phyloP scores from a whole-genome alignment of 1,284 basidiomycete genomes.

The Austropuccinia psidii region DNA sequence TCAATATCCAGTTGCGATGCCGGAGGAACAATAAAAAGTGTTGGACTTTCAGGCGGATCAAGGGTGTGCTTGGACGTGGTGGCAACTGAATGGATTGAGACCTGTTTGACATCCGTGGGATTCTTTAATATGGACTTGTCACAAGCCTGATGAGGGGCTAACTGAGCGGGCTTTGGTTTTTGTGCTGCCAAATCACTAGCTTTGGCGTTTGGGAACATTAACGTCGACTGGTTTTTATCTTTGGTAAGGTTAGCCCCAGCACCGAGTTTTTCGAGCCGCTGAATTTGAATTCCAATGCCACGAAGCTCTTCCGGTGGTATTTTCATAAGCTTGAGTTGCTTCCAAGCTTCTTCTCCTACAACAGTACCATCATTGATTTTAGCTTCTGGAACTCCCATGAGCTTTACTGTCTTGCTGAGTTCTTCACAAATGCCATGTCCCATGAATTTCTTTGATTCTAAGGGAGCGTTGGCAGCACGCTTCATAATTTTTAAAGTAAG shows the following conservation, averaged over 20 bases:
- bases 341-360: conserved; percentile 72
- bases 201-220: not conserved
- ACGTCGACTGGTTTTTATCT: conserved; percentile 35
- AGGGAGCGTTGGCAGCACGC: conserved; percentile 72
- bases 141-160: not conserved
- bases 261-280: conserved; percentile 62
- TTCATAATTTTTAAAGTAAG: conserved; percentile 83
- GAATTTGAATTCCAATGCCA: conserved; percentile 88
- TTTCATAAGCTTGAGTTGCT: conserved; percentile 62
- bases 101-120: not conserved
- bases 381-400: conserved; percentile 56
- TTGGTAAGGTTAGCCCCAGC: conserved; percentile 36
- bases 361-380: conserved; percentile 65
- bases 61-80: conserved; percentile 11
- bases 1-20: conserved; percentile 44
- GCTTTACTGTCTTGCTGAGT: conserved; percentile 64
- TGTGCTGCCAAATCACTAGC: not conserved
- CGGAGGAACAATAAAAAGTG: conserved; percentile 41
- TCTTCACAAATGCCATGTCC: conserved; percentile 83
- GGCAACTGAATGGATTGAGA: not conserved
- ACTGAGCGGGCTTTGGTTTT: not conserved
- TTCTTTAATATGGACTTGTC: not conserved
- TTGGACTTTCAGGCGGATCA: not conserved
- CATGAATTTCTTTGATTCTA: conserved; percentile 93
- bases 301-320: conserved; percentile 78